These are phyloP conservation scores for Vanderwaltozyma verrucispora DNA, from an alignment of 805 yeast species.

Conservation along the genomic window DNA sequence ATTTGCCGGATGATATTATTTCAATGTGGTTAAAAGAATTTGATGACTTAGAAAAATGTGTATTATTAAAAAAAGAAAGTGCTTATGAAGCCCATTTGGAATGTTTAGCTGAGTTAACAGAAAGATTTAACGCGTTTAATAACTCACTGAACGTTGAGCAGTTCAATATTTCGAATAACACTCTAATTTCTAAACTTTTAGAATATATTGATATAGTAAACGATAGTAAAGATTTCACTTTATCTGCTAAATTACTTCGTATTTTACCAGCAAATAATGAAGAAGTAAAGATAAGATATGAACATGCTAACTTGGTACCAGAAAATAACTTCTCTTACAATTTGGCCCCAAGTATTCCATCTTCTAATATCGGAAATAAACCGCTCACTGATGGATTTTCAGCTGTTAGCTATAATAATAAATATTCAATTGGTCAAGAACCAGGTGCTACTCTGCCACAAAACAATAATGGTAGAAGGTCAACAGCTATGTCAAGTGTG, in stretches of 20 bases:
- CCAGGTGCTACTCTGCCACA: not conserved
- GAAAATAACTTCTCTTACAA: too few species aligned
- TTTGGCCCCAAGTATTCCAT: too few species aligned
- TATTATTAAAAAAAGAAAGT: conserved; percentile 33
- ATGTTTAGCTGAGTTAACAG: conserved; percentile 71
- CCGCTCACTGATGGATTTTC: too few species aligned
- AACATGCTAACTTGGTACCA: conserved; percentile 62
- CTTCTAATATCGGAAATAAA: too few species aligned
- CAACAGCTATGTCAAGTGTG: not conserved
- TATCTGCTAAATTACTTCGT: conserved; percentile 61
- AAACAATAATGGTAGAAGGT: too few species aligned
- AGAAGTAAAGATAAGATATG: conserved; percentile 62
- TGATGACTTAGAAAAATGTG: conserved; percentile 34
- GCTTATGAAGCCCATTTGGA: conserved; percentile 76
- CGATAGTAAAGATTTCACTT: conserved; percentile 68
- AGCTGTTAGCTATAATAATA: too few species aligned
- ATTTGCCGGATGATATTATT: conserved; percentile 67
- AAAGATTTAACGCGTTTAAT: conserved; percentile 60
- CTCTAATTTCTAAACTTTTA: conserved; percentile 42
- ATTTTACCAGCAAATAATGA: conserved; percentile 66
- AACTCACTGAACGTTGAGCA: conserved; percentile 13
- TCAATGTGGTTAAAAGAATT: conserved; percentile 77
- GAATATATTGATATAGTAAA: conserved; percentile 78
- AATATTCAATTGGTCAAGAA: too few species aligned
- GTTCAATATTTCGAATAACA: conserved; percentile 19